Conservation (phyloP, 352 stramenopile genomes). For the Phytophthora multivora region DNA sequence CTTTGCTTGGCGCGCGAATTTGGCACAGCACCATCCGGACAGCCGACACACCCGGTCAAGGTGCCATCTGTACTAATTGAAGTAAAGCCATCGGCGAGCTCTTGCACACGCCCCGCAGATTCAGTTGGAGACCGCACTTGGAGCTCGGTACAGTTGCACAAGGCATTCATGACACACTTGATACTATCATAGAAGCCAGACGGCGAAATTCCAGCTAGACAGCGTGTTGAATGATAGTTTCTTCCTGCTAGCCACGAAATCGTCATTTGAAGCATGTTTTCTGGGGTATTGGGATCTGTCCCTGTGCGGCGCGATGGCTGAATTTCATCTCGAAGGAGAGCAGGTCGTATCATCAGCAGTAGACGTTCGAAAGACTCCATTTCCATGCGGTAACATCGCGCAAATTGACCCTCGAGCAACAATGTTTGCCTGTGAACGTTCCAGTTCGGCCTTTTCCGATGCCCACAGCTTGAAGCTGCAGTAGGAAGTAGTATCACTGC, state of each 20-base stretch:
- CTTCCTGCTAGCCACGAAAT: slow-evolving; percentile 14
- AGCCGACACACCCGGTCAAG: slow-evolving; percentile 16
- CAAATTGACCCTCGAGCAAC: slow-evolving; percentile 9
- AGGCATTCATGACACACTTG: not conserved
- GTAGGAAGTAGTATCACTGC: not conserved
- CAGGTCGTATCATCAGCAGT: not conserved
- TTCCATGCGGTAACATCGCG: slow-evolving; percentile 5
- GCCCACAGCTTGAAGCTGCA: not conserved
- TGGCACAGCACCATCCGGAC: slow-evolving; percentile 9
- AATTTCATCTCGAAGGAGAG: not conserved
- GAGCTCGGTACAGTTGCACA: slow-evolving; percentile 1
- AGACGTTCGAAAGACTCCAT: slow-evolving; percentile 4
- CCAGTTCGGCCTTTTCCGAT: not conserved
- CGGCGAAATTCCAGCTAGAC: not conserved
- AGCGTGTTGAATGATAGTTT: not conserved
- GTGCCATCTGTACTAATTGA: not conserved
- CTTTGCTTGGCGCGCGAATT: slow-evolving; percentile 5
- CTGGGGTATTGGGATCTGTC: not conserved
- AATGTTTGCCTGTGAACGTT: not conserved
- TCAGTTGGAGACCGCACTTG: not conserved
- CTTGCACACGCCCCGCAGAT: not conserved
- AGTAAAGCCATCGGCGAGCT: not conserved
- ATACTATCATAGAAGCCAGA: slow-evolving; percentile 3
- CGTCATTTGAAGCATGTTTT: slow-evolving; percentile 14
- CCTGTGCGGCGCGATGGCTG: not conserved